Conservation (phyloP, 1,139 yeast species). For the Debaryomyces nepalensis region DNA sequence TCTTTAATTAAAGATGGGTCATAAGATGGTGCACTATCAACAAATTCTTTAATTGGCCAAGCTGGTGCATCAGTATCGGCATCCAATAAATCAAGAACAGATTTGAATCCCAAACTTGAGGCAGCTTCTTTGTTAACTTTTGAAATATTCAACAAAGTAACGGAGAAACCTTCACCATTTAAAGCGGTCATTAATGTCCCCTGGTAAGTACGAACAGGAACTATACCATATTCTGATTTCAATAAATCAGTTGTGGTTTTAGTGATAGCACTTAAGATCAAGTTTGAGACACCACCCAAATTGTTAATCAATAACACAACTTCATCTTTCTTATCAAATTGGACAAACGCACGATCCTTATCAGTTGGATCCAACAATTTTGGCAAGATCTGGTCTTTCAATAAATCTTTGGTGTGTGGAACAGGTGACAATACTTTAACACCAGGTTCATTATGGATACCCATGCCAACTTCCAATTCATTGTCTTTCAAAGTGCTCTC, state of each 20-base stretch:
- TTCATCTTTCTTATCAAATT: slow-evolving; percentile 56
- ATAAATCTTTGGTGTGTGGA: slow-evolving; percentile 51
- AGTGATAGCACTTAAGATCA: slow-evolving; percentile 54
- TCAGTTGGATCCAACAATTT: slow-evolving; percentile 32
- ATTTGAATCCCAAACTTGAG: slow-evolving; percentile 11
- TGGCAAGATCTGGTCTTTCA: slow-evolving; percentile 4
- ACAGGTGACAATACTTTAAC: slow-evolving; percentile 63
- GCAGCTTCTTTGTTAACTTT: slow-evolving; percentile 28
- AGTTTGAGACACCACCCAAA: slow-evolving; percentile 56
- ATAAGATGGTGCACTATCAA: background rate
- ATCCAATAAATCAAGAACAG: slow-evolving; percentile 55
- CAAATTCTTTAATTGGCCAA: slow-evolving; percentile 41
- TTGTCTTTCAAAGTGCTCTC: slow-evolving; percentile 27
- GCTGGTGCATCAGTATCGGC: slow-evolving; percentile 68
- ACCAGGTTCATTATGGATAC: slow-evolving; percentile 86
- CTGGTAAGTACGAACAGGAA: slow-evolving; percentile 62
- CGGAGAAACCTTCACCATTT: slow-evolving; percentile 76
- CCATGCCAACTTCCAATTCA: slow-evolving; percentile 80
- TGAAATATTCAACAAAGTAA: slow-evolving; percentile 64
- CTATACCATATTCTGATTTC: slow-evolving; percentile 60
- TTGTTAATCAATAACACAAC: slow-evolving; percentile 66
- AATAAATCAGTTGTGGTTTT: background rate
- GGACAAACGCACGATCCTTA: slow-evolving; percentile 61
- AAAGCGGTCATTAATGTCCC: slow-evolving; percentile 74
- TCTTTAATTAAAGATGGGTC: background rate